Conservation (phyloP, 129 eudicot species). For the Centaurea solstitialis region DNA sequence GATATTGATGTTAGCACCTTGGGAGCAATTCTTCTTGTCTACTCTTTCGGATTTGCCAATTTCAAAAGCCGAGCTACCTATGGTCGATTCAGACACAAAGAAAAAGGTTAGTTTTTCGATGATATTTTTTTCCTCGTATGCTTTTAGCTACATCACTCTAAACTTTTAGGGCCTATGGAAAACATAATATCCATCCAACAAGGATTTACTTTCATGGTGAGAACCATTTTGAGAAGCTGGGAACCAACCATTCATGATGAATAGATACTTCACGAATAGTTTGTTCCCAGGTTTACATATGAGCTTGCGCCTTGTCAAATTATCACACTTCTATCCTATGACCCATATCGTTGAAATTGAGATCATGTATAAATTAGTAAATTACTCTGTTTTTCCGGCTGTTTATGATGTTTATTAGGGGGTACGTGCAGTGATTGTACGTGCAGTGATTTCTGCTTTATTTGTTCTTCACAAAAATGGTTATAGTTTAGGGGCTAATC, state of each 20-base stretch:
- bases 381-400: no score
- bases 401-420: no score
- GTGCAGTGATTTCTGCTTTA: no score
- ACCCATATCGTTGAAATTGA: not conserved
- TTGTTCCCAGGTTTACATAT: not conserved
- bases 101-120: constrained; percentile 46
- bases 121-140: not conserved
- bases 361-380: not conserved
- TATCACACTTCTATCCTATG: not conserved
- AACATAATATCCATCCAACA: not conserved
- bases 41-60: constrained; percentile 59
- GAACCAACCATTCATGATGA: not conserved
- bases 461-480: no score
- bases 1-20: constrained; percentile 74
- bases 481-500: no score
- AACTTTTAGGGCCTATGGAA: not conserved
- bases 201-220: not conserved
- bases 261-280: not conserved
- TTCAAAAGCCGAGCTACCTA: constrained; percentile 52
- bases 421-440: no score
- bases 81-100: constrained; percentile 58
- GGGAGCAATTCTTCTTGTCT: constrained; percentile 85
- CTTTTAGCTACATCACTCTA: not conserved
- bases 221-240: not conserved
- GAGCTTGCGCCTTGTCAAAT: not conserved